Evolutionary conservation across 352 stramenopile genomes (phyloP), one percentile per base, ranked within the genome.

Genomic region (Phytophthora hibernalis): DNA sequence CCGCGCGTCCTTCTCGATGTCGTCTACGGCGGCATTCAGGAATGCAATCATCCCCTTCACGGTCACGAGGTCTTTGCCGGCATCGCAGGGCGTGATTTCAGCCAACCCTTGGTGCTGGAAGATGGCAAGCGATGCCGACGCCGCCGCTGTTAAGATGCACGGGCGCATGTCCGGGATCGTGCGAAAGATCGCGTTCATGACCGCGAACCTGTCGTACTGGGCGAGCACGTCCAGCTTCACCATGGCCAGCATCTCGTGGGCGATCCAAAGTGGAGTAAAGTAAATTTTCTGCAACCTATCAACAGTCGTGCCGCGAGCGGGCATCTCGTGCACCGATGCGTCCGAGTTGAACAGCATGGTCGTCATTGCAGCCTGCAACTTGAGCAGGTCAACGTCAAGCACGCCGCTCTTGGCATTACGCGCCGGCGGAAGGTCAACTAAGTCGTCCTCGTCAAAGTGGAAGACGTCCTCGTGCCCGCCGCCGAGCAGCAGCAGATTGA

Each of bases 361-460:
- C 11, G 69, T 79, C 11, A 93, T 58, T 24, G 77, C 62, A 5
- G 68, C 61, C 59, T 93, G 82, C 53, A 91, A 89, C 56, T 88
- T 85, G 31, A 90, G 70, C 52, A 95, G 38, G 28, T 93, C 79
- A 28, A 91, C 72, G 26, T 80, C 70, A 21, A 83, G 53, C 16
- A 85, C 66, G 49, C 64, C 54, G 5, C 11, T 20, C 37, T 66
- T 68, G 5, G 35, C 22, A 21, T 65, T 68, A 13, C 16, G 22
- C 21, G 30, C 47, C 12, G 54, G 22, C 2, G 62, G 57, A n/a
- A 54, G 22, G 7, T 74, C 61, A 1, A 75, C 57, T 47, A 63
- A 54, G 20, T 88, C 72, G 56, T 95, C 84, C 20, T 91, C 75
- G 42, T 95, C 85, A 44, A 95, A 91, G 51, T 89, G 70, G 42